These are phyloP conservation scores for Aspergillus egyptiacus DNA, from an alignment of 495 filamentous ascomycete species.

Conservation along the genomic window DNA sequence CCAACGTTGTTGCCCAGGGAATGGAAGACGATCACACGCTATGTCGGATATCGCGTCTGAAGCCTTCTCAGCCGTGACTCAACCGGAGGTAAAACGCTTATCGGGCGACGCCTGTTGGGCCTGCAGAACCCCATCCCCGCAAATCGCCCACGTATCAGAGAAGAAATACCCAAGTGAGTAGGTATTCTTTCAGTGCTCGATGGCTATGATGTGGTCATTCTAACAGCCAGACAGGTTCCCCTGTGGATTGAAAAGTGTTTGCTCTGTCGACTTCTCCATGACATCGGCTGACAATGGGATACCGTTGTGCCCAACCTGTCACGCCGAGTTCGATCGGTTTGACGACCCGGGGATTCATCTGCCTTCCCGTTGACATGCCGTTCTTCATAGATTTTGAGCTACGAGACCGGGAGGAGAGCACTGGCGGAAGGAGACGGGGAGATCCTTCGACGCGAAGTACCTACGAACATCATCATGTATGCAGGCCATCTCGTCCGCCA, in stretches of 20 bases:
- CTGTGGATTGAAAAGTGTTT: not conserved
- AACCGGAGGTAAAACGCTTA: not conserved
- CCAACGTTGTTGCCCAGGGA: not conserved
- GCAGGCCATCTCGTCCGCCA: not conserved
- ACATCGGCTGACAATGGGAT: not conserved
- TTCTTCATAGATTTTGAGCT: not conserved
- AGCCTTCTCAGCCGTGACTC: not conserved
- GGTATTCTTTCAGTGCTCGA: not conserved
- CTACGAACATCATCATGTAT: not conserved
- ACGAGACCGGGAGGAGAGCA: not conserved
- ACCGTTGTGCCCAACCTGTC: not conserved
- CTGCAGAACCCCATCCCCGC: conserved; percentile 44
- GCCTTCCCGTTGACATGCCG: not conserved
- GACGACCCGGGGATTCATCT: not conserved
- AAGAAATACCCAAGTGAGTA: not conserved
- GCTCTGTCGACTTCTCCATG: not conserved
- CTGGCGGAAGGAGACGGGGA: not conserved
- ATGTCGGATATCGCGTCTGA: not conserved
- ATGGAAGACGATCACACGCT: not conserved
- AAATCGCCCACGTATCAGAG: not conserved
- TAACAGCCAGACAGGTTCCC: not conserved
- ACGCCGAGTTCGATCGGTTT: not conserved
- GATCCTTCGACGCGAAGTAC: not conserved
- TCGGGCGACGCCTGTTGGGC: conserved; percentile 51
- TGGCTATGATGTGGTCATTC: not conserved